phyloP scores from a whole-genome alignment of 257 asterid species.

The Primulina tabacum region DNA sequence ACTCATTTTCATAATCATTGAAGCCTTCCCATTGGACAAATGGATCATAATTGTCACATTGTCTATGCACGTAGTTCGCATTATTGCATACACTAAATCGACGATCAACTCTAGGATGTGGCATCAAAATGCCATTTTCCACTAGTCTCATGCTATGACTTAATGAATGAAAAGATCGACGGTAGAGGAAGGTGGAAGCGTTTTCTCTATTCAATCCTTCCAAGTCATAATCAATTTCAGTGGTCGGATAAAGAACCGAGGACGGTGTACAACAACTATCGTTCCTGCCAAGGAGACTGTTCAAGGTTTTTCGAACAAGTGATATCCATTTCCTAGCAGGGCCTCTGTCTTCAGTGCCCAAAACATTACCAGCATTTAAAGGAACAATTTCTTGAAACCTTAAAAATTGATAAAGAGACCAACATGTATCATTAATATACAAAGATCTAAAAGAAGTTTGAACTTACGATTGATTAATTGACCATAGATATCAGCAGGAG shows the following conservation, averaged over 20 bases:
- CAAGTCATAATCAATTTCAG: slow-evolving; percentile 79
- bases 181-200: slow-evolving; percentile 55
- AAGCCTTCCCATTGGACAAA: slow-evolving; percentile 56
- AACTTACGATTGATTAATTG: slow-evolving; percentile 29
- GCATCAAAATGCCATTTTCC: slow-evolving; percentile 49
- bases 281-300: slow-evolving; percentile 68
- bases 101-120: slow-evolving; percentile 69
- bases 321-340: slow-evolving; percentile 93
- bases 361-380: slow-evolving; percentile 90
- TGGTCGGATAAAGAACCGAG: slow-evolving; percentile 73
- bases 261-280: slow-evolving; percentile 64
- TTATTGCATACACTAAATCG: slow-evolving; percentile 85
- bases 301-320: slow-evolving; percentile 66
- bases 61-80: slow-evolving; percentile 52
- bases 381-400: slow-evolving; percentile 99
- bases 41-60: slow-evolving; percentile 54
- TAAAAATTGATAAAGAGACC: slow-evolving; percentile 5
- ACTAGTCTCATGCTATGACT: slow-evolving; percentile 80
- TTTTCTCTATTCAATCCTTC: slow-evolving; percentile 60
- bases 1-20: slow-evolving; percentile 58
- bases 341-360: slow-evolving; percentile 94
- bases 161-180: slow-evolving; percentile 65
- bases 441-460: neutral
- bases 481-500: slow-evolving; percentile 99
- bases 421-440: slow-evolving; percentile 10